Evolutionary conservation across 192 early-diverging fungal species (phyloP).

Genomic region (Coemansia sp.): DNA sequence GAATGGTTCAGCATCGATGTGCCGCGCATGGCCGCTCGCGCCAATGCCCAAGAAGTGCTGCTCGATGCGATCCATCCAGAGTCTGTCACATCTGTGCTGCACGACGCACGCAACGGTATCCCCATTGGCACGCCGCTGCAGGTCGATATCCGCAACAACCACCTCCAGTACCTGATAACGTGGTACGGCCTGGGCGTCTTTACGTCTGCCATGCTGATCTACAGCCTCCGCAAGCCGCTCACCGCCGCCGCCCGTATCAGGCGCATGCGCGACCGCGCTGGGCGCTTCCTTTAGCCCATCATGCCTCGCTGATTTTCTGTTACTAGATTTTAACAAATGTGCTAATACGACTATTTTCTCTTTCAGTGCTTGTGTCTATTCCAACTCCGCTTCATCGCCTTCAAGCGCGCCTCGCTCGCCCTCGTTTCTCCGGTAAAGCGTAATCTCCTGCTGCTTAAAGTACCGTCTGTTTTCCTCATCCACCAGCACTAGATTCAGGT

Average conservation of each 20-base stretch:
- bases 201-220: conserved; percentile 68
- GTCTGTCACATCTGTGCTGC: conserved; percentile 22
- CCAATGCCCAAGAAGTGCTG: conserved; percentile 67
- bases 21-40: conserved; percentile 69
- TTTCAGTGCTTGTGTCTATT: neutral
- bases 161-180: conserved; percentile 84
- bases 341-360: neutral
- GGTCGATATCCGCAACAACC: conserved; percentile 81
- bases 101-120: conserved; percentile 55
- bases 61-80: conserved; percentile 73
- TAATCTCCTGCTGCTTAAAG: conserved; percentile 99
- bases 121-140: conserved; percentile 71
- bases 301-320: neutral
- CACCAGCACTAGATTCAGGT: conserved; percentile 95
- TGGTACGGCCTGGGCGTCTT: conserved; percentile 78
- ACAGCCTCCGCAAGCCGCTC: conserved; percentile 60
- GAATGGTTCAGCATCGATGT: conserved; percentile 85
- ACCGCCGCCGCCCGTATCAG: conserved; percentile 32
- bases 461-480: conserved; percentile 99
- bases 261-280: conserved; percentile 42
- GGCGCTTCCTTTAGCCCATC: conserved; percentile 17
- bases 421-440: conserved; percentile 67
- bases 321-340: conserved; percentile 1
- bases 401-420: conserved; percentile 22
- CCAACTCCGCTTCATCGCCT: neutral